Percentiles rank a stretch among this genome's conserved stretches.
Conservation (phyloP, 192 early-diverging fungal genomes). For the Gonapodya prolifera region DNA sequence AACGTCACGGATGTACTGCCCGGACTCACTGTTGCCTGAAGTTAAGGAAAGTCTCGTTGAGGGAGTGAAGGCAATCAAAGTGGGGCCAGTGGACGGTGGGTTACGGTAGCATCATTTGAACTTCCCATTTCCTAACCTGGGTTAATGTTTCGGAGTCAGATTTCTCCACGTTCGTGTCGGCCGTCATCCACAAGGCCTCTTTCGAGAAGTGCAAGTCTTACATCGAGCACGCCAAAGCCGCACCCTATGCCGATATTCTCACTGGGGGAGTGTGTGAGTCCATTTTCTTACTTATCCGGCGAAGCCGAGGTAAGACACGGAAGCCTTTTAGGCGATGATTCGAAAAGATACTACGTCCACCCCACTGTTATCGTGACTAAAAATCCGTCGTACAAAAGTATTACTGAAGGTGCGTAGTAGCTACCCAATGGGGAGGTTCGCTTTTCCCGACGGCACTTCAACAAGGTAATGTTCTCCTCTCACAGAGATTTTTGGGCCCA, state of each 20-base stretch:
- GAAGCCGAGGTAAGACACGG: too few relatives aligned
- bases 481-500: slow-evolving; percentile 98
- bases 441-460: too few relatives aligned
- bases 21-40: slow-evolving; percentile 64
- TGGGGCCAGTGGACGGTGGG: slow-evolving; percentile 72
- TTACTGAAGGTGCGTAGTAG: too few relatives aligned
- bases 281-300: too few relatives aligned
- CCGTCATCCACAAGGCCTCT: slow-evolving; percentile 87
- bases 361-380: slow-evolving; percentile 84
- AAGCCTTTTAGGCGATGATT: slow-evolving; percentile 34
- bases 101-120: too few relatives aligned
- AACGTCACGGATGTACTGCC: slow-evolving; percentile 80
- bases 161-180: slow-evolving; percentile 69
- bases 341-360: slow-evolving; percentile 76
- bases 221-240: slow-evolving; percentile 68
- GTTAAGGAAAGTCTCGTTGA: slow-evolving; percentile 53
- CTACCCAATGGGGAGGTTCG: too few relatives aligned
- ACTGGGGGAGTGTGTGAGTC: slow-evolving; percentile 76
- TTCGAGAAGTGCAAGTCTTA: slow-evolving; percentile 89
- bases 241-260: slow-evolving; percentile 66
- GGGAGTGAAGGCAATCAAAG: slow-evolving; percentile 63
- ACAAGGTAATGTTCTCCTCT: slow-evolving; percentile 99
- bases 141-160: too few relatives aligned
- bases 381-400: slow-evolving; percentile 66
- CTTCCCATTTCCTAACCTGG: too few relatives aligned